A percentile compares a stretch with the other conserved stretches of the same genome.
phyloP scores from a whole-genome alignment of 257 asterid species.

The Sherardia arvensis region DNA sequence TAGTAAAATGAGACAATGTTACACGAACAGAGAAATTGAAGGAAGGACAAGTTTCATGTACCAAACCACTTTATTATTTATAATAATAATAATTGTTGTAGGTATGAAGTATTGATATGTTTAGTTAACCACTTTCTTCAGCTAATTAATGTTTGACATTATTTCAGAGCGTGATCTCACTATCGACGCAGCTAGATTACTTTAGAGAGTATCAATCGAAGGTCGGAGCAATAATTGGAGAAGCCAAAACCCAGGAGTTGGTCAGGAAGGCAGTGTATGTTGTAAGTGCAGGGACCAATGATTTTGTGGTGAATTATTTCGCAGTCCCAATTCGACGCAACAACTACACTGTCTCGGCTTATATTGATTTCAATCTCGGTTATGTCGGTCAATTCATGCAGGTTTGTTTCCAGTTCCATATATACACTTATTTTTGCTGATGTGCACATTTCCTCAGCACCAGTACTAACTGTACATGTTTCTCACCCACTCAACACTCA shows the following conservation, averaged over 20 bases:
- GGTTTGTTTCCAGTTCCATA: constrained; percentile 37
- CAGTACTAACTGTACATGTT: background rate
- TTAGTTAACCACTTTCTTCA: too few relatives aligned
- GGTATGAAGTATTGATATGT: too few relatives aligned
- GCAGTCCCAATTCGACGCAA: constrained; percentile 43
- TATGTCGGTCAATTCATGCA: constrained; percentile 31
- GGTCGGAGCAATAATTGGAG: constrained; percentile 35
- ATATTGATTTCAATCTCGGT: constrained; percentile 36
- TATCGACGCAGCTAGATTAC: constrained; percentile 39
- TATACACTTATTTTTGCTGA: background rate
- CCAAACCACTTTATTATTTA: too few relatives aligned
- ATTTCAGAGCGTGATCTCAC: constrained; percentile 48
- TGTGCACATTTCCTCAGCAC: background rate
- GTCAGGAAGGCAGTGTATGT: constrained; percentile 39
- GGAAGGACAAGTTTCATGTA: too few relatives aligned
- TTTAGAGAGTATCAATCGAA: constrained; percentile 39
- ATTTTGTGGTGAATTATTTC: constrained; percentile 55
- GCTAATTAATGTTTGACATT: background rate
- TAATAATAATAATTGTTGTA: background rate
- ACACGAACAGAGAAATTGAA: too few relatives aligned
- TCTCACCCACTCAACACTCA: background rate
- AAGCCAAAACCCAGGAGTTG: constrained; percentile 28
- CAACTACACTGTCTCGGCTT: constrained; percentile 33
- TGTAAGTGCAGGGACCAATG: constrained; percentile 80
- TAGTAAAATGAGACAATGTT: too few relatives aligned